These are phyloP conservation scores for Aspergillus alliaceus DNA, from an alignment of 2,329 filamentous ascomycete species.

Conservation along the genomic window DNA sequence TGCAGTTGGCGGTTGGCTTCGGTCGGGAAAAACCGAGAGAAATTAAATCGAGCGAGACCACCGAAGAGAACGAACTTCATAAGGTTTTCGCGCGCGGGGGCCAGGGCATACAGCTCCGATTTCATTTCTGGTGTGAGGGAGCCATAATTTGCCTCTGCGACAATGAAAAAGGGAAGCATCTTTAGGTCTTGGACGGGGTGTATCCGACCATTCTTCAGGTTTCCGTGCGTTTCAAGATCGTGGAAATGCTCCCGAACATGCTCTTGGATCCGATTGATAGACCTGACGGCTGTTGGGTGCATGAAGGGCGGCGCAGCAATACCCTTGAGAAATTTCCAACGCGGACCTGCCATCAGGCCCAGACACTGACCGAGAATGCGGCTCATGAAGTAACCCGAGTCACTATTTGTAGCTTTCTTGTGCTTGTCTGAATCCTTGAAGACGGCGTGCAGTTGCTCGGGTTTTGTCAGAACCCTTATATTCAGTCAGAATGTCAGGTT, in stretches of 20 bases:
- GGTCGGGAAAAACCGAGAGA: conserved; percentile 14
- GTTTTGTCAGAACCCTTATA: conserved; percentile 36
- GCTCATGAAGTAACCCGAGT: conserved; percentile 43
- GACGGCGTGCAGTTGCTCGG: conserved; percentile 36
- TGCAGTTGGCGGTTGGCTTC: conserved; percentile 25
- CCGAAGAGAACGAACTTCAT: conserved; percentile 37
- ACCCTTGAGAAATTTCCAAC: not conserved
- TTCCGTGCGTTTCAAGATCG: not conserved
- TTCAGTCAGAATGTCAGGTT: not conserved
- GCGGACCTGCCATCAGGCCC: conserved; percentile 33
- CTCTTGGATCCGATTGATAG: conserved; percentile 5
- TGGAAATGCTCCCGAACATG: conserved; percentile 1
- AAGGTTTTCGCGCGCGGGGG: conserved; percentile 31
- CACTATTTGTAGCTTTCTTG: conserved; percentile 42
- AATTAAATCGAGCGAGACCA: conserved; percentile 30
- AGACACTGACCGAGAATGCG: conserved; percentile 46
- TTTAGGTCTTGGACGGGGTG: conserved; percentile 32
- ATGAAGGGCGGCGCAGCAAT: not conserved
- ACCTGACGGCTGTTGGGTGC: not conserved
- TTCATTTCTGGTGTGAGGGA: conserved; percentile 22
- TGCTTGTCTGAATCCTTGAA: conserved; percentile 49
- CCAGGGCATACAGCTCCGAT: conserved; percentile 20
- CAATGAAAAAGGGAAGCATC: conserved; percentile 39
- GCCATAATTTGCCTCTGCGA: conserved; percentile 44
- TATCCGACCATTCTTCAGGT: not conserved